These are phyloP conservation scores for Pistacia integerrima DNA, from an alignment of 345 rosid genomes.

Conservation along the genomic window DNA sequence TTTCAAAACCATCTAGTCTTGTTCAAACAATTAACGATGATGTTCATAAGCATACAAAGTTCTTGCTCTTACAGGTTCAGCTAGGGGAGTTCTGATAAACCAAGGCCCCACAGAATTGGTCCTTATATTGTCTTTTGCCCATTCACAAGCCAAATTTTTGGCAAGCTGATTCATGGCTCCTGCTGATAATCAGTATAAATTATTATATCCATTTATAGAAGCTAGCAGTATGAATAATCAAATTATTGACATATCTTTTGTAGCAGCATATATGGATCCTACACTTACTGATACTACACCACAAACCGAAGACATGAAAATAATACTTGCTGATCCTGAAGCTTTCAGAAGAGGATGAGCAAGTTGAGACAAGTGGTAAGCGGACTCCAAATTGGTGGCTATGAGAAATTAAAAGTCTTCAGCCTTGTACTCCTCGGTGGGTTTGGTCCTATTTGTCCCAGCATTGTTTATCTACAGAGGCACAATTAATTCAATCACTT, in stretches of 20 bases:
- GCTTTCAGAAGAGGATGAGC: constrained; percentile 59
- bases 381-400: constrained; percentile 51
- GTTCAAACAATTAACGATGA: too few species aligned
- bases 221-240: constrained; percentile 2
- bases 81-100: constrained; percentile 9
- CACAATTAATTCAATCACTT: too few species aligned
- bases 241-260: constrained; percentile 34
- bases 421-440: constrained; percentile 38
- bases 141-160: constrained; percentile 51
- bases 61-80: background rate
- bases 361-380: constrained; percentile 53
- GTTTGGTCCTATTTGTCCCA: constrained; percentile 36
- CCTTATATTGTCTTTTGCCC: constrained; percentile 57
- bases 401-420: constrained; percentile 41
- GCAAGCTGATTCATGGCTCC: constrained; percentile 47
- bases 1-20: too few species aligned
- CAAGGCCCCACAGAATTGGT: constrained; percentile 44
- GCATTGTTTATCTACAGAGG: constrained; percentile 50
- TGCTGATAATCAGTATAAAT: constrained; percentile 21
- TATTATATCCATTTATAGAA: constrained; percentile 11
- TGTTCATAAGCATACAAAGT: too few species aligned
- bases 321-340: constrained; percentile 51
- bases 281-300: constrained; percentile 28
- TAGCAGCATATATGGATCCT: constrained; percentile 42
- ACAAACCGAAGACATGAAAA: constrained; percentile 49